Evolutionary conservation across 805 yeast genomes (phyloP).

Genomic region (Debaryomyces maramus): DNA sequence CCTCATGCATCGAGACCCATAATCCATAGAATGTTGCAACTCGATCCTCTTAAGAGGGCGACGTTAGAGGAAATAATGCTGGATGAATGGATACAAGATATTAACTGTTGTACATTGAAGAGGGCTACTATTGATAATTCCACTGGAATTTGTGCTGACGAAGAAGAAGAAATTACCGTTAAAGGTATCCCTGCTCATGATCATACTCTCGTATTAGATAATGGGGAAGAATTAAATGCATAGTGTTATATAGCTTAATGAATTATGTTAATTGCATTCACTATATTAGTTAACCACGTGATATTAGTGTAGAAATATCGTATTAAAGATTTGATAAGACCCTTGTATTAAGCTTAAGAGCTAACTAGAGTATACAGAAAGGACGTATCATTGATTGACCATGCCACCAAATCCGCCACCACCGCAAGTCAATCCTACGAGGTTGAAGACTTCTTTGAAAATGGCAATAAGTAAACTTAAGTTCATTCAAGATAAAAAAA

Average conservation of each 20-base stretch:
- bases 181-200: conserved; percentile 41
- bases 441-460: conserved; percentile 48
- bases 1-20: conserved; percentile 85
- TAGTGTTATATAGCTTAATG: conserved; percentile 4
- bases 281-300: neutral
- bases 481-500: conserved; percentile 71
- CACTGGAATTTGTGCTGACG: conserved; percentile 18
- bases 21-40: conserved; percentile 60
- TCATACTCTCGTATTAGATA: conserved; percentile 36
- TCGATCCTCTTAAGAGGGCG: conserved; percentile 64
- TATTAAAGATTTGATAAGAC: no score
- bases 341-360: no score
- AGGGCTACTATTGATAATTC: conserved; percentile 21
- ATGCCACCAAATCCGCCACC: conserved; percentile 16
- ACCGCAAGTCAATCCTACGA: conserved; percentile 31
- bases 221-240: conserved; percentile 8
- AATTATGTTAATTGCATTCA: conserved; percentile 2
- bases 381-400: no score
- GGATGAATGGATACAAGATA: conserved; percentile 71
- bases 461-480: conserved; percentile 72
- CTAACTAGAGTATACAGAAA: no score
- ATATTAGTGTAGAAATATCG: no score
- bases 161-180: conserved; percentile 36
- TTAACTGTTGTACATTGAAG: conserved; percentile 57
- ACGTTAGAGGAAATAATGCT: conserved; percentile 61